These are phyloP conservation scores for Aspergillus carlsbadensis DNA, from an alignment of 495 filamentous ascomycete genomes.

Conservation along the genomic window DNA sequence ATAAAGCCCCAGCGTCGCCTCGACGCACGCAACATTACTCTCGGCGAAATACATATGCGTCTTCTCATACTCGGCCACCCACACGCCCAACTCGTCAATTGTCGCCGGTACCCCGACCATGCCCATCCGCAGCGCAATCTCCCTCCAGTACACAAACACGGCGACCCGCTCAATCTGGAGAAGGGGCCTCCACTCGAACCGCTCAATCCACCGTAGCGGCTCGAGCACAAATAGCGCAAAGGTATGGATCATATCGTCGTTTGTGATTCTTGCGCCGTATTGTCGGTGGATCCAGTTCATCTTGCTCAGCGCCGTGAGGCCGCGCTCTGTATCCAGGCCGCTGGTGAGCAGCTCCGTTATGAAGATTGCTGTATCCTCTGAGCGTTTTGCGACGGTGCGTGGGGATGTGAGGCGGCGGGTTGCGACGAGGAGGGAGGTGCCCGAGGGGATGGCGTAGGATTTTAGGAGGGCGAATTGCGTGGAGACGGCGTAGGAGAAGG, in stretches of 20 bases:
- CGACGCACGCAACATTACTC: background rate
- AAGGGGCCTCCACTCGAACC: constrained; percentile 41
- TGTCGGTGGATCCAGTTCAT: constrained; percentile 14
- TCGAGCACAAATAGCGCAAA: constrained; percentile 42
- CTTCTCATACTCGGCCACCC: background rate
- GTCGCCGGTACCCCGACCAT: background rate
- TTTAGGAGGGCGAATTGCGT: constrained; percentile 9
- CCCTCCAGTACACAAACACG: constrained; percentile 39
- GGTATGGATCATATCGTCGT: constrained; percentile 42
- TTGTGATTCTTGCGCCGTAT: constrained; percentile 21
- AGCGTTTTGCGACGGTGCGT: constrained; percentile 7
- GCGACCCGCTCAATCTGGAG: constrained; percentile 37
- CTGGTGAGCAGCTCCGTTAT: constrained; percentile 1
- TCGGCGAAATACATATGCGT: constrained; percentile 5
- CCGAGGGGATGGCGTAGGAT: constrained; percentile 9
- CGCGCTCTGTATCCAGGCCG: background rate
- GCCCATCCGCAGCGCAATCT: constrained; percentile 33
- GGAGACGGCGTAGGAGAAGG: constrained; percentile 6
- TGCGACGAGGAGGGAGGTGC: constrained; percentile 3
- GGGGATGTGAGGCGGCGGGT: constrained; percentile 8
- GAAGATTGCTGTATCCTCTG: constrained; percentile 7
- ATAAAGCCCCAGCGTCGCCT: constrained; percentile 1
- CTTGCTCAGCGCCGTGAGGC: constrained; percentile 1
- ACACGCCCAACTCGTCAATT: background rate
- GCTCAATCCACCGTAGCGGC: constrained; percentile 38